Percentiles rank a stretch among this genome's conserved stretches.
phyloP scores from a whole-genome alignment of 1,284 basidiomycete genomes.

The Rhodotorula sp. region DNA sequence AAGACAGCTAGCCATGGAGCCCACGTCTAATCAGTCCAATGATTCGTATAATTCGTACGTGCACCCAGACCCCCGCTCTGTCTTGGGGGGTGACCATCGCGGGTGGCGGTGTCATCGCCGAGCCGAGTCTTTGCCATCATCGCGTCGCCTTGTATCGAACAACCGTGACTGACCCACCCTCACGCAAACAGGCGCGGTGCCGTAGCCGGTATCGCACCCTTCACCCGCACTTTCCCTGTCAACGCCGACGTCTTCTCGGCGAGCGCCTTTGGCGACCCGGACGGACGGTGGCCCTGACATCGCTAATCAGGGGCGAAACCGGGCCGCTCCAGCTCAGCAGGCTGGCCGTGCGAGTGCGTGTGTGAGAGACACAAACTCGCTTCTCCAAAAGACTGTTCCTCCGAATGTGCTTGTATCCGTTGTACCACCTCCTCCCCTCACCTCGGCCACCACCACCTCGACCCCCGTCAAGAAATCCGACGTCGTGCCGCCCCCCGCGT shows the following conservation, averaged over 20 bases:
- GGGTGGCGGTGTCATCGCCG: neutral
- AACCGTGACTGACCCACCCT: too few species aligned
- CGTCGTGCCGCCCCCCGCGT: slow-evolving; percentile 21
- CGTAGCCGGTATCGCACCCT: slow-evolving; percentile 12
- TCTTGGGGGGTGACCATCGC: too few species aligned
- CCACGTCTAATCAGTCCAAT: neutral
- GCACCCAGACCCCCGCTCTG: neutral
- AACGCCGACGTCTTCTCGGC: slow-evolving; percentile 9
- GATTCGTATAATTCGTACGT: slow-evolving; percentile 12
- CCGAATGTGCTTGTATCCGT: slow-evolving; percentile 6
- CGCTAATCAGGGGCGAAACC: slow-evolving; percentile 29
- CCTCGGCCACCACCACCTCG: slow-evolving; percentile 17
- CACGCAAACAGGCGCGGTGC: slow-evolving; percentile 2
- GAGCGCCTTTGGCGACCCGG: slow-evolving; percentile 24
- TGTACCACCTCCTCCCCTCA: slow-evolving; percentile 1
- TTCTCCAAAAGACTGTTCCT: neutral
- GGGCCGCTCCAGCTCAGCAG: slow-evolving; percentile 17
- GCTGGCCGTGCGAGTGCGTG: slow-evolving; percentile 16
- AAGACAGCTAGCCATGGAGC: slow-evolving; percentile 18
- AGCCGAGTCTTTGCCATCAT: neutral
- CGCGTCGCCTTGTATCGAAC: neutral
- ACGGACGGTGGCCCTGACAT: slow-evolving; percentile 34
- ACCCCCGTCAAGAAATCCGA: neutral
- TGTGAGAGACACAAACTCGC: slow-evolving; percentile 25
- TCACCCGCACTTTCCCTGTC: slow-evolving; percentile 2